Conservation (phyloP, 352 stramenopile genomes). For the Phytophthora macrochlamydospora region DNA sequence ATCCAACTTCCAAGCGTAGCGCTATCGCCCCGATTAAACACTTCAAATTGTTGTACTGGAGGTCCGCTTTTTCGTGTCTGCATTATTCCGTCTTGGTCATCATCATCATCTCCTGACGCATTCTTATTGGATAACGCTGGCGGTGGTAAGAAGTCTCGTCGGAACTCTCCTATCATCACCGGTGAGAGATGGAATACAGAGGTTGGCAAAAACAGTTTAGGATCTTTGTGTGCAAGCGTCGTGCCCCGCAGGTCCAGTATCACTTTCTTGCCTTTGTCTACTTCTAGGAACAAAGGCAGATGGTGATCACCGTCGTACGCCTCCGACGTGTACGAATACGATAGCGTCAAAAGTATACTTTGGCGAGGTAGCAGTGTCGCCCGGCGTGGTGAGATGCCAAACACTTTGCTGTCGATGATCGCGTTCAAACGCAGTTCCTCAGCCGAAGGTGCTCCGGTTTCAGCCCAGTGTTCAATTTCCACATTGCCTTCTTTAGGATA, state of each 20-base stretch:
- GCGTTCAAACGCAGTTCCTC: slow-evolving; percentile 74
- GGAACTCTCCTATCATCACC: slow-evolving; percentile 76
- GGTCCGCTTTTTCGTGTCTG: slow-evolving; percentile 27
- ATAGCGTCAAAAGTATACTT: slow-evolving; percentile 66
- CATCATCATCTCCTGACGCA: slow-evolving; percentile 5
- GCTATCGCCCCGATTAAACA: slow-evolving; percentile 80
- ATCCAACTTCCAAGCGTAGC: slow-evolving; percentile 68
- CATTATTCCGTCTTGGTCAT: slow-evolving; percentile 1
- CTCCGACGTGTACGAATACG: slow-evolving; percentile 72
- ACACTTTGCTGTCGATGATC: slow-evolving; percentile 86
- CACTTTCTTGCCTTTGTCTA: slow-evolving; percentile 91
- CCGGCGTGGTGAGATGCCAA: slow-evolving; percentile 55
- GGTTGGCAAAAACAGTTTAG: slow-evolving; percentile 71
- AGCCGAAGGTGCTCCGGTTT: slow-evolving; percentile 85
- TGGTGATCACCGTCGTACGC: slow-evolving; percentile 86
- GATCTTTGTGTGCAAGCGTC: slow-evolving; percentile 69
- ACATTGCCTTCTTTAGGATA: slow-evolving; percentile 93
- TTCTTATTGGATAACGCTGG: slow-evolving; percentile 7
- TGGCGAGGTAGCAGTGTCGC: slow-evolving; percentile 64
- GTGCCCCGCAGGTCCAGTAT: slow-evolving; percentile 83
- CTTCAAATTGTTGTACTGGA: slow-evolving; percentile 73
- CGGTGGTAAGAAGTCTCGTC: slow-evolving; percentile 25
- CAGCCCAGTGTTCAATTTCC: slow-evolving; percentile 94
- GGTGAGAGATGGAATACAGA: slow-evolving; percentile 66
- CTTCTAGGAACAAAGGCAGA: slow-evolving; percentile 84